These are phyloP conservation scores for Colletotrichum acutatum DNA, from an alignment of 2,329 filamentous ascomycete genomes.

Conservation along the genomic window DNA sequence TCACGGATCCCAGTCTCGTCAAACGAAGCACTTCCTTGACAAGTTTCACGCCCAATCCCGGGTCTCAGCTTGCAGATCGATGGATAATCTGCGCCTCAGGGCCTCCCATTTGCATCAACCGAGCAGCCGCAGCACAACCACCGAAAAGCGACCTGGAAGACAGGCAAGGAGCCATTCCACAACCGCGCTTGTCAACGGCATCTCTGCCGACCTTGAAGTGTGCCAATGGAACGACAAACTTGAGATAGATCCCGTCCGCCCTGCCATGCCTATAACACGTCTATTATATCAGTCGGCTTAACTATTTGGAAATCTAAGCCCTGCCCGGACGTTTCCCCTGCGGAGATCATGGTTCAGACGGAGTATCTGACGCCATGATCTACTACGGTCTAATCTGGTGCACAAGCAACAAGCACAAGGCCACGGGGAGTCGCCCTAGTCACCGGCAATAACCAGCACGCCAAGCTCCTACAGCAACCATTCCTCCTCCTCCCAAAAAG, in stretches of 20 bases:
- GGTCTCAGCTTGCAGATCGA: constrained; percentile 57
- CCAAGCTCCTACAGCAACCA: constrained; percentile 29
- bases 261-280: constrained; percentile 23
- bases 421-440: constrained; percentile 21
- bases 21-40: constrained; percentile 41
- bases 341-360: constrained; percentile 55
- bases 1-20: constrained; percentile 33
- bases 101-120: constrained; percentile 30
- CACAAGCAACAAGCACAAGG: constrained; percentile 38
- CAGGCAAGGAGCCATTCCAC: background rate
- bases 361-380: constrained; percentile 52
- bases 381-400: constrained; percentile 49
- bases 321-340: constrained; percentile 46
- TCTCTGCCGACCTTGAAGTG: constrained; percentile 3
- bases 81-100: constrained; percentile 43
- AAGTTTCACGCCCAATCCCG: constrained; percentile 52
- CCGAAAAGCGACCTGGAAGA: background rate
- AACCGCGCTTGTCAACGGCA: constrained; percentile 4
- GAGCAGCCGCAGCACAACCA: constrained; percentile 7
- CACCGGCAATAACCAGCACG: constrained; percentile 17
- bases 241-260: constrained; percentile 20
- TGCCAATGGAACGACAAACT: constrained; percentile 17
- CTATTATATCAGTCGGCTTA: constrained; percentile 19
- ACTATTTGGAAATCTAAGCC: constrained; percentile 38
- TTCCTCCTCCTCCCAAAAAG: constrained; percentile 41